Base-by-base conservation (phyloP, 2,329 filamentous ascomycete genomes). In the Diaporthe vaccinii region DNA sequence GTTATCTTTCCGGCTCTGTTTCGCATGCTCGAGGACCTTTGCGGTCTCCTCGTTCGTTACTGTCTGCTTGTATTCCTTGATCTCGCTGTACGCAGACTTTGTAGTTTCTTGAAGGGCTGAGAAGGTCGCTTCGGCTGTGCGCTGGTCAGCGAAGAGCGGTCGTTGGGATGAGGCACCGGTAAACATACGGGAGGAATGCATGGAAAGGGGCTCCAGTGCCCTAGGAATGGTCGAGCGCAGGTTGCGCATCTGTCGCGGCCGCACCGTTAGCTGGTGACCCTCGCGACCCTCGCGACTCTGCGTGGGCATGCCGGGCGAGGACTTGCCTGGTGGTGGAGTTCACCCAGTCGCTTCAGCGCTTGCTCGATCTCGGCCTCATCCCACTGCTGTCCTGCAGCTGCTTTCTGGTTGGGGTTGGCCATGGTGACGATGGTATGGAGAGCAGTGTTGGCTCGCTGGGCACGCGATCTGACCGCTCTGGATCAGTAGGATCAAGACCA, bases 291-390 rank as follows among this genome's bases (percentile, higher is more conserved):
- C 8, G 49, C 34, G 10, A 20, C n/a, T 41, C 9, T 14, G 31
- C 14, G 9, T 22, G 61, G n/a, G 41, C 49, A 25, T 25, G 34
- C 34, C 28, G 8, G 14, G 67, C 36, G 41, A 61, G 55, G 53
- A 71, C 80, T 78, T 86, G 87, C 89, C 85, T 89, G 87, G 78
- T 89, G 83, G 78, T 91, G 88, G n/a, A 91, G 82, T 62, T 89
- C 83, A 78, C 89, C 88, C 71, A 91, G 84, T 46, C 86, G 84
- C 78, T 87, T 83, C 78, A 91, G 84, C 34, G 86, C 86, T 75
- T 86, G 83, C 75, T 88, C 85, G 9, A 91, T 83, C 75, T 86
- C 86, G 73, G 86, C 84, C 80, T 91, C 89, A 65, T 89, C 86
- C 83, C 84, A 84, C 12, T 82, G 80, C 73, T 84, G 84, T 53